Conservation (phyloP, 2,329 filamentous ascomycete genomes). For the Pseudogymnoascus sp. region DNA sequence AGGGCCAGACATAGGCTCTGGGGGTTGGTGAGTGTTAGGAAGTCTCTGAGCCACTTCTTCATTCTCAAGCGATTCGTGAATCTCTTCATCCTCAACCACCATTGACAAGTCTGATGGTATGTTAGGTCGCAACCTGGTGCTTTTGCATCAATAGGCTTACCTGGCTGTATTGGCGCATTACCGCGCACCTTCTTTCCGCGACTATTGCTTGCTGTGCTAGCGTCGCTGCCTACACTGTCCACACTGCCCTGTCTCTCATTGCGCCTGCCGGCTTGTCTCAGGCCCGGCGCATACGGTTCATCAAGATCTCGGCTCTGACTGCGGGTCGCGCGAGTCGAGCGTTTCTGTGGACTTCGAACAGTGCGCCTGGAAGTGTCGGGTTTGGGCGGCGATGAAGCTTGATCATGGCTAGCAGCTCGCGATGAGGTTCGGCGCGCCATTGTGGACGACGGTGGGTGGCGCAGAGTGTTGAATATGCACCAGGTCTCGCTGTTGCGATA, state of each 20-base stretch:
- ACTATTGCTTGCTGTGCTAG: slow-evolving; percentile 13
- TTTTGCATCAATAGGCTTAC: slow-evolving; percentile 10
- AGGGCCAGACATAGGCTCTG: slow-evolving; percentile 16
- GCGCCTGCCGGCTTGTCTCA: slow-evolving; percentile 3
- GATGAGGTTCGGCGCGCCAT: slow-evolving; percentile 13
- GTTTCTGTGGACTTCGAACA: slow-evolving; percentile 16
- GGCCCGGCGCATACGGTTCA: slow-evolving; percentile 11
- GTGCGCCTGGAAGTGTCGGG: slow-evolving; percentile 1
- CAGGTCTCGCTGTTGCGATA: background rate
- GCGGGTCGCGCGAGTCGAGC: slow-evolving; percentile 26
- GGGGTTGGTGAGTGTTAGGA: slow-evolving; percentile 12
- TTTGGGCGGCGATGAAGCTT: slow-evolving; percentile 23
- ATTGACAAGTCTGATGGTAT: slow-evolving; percentile 20
- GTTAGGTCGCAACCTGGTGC: slow-evolving; percentile 10
- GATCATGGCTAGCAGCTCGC: slow-evolving; percentile 17
- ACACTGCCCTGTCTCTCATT: slow-evolving; percentile 17
- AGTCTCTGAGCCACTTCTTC: slow-evolving; percentile 7
- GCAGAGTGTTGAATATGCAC: background rate
- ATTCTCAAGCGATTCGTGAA: slow-evolving; percentile 6
- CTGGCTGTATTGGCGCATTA: slow-evolving; percentile 12
- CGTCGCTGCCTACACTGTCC: slow-evolving; percentile 18
- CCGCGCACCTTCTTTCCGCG: slow-evolving; percentile 16
- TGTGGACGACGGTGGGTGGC: background rate
- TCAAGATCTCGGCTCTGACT: slow-evolving; percentile 31
- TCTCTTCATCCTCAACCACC: slow-evolving; percentile 19